These are phyloP conservation scores for Monascus purpureus DNA, from an alignment of 495 filamentous ascomycete genomes.

Conservation along the genomic window DNA sequence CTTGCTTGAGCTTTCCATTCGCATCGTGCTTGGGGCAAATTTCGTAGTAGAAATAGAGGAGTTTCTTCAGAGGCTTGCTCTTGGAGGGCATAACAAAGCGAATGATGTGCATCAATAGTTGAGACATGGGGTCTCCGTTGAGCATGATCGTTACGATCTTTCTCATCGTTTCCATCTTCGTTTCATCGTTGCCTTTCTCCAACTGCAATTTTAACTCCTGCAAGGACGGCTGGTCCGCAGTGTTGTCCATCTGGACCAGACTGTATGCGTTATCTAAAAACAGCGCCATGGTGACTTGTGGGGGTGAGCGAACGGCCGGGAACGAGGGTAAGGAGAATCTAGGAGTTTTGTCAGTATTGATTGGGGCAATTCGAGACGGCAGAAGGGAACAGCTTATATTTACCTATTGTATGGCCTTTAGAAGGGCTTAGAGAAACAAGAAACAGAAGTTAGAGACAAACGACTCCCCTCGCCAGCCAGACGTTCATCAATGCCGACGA, in stretches of 20 bases:
- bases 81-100: slow-evolving; percentile 98
- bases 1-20: slow-evolving; percentile 89
- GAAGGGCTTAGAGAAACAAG: too few relatives aligned
- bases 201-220: slow-evolving; percentile 87
- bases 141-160: slow-evolving; percentile 93
- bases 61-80: slow-evolving; percentile 92
- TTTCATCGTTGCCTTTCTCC: slow-evolving; percentile 94
- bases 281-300: slow-evolving; percentile 63
- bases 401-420: too few relatives aligned
- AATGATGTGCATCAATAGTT: slow-evolving; percentile 98
- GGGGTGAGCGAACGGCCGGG: slow-evolving; percentile 7
- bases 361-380: slow-evolving; percentile 23
- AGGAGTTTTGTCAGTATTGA: slow-evolving; percentile 21
- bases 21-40: slow-evolving; percentile 92
- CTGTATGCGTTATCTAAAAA: slow-evolving; percentile 92
- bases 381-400: too few relatives aligned
- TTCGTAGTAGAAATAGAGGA: slow-evolving; percentile 98
- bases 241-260: slow-evolving; percentile 89
- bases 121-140: slow-evolving; percentile 91
- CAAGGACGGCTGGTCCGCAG: slow-evolving; percentile 76
- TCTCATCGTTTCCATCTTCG: slow-evolving; percentile 97
- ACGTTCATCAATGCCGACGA: slow-evolving; percentile 23
- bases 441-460: too few relatives aligned
- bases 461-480: slow-evolving; percentile 30
- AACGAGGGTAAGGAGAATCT: slow-evolving; percentile 7